phyloP scores from a whole-genome alignment of 495 filamentous ascomycete genomes.

The Pseudomonodictys pantanalensis region DNA sequence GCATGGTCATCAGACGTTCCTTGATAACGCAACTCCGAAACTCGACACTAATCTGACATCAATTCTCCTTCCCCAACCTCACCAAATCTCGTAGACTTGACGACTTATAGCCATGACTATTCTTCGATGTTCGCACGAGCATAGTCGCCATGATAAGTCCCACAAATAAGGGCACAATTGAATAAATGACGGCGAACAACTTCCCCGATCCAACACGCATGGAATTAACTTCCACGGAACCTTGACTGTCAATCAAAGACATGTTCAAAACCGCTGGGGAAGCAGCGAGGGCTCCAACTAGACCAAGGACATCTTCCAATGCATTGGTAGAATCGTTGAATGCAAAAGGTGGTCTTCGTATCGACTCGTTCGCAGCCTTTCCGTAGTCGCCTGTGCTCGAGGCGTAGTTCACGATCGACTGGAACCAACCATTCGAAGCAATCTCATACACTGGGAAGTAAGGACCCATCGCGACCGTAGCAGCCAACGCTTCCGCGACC shows the following conservation, averaged over 20 bases:
- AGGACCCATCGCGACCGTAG: conserved; percentile 1
- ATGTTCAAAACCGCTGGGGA: not conserved
- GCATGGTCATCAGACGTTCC: too few species aligned
- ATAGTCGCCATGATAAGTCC: too few species aligned
- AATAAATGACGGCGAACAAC: too few species aligned
- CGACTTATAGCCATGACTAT: too few species aligned
- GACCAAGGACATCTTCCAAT: not conserved
- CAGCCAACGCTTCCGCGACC: not conserved
- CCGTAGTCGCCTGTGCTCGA: too few species aligned
- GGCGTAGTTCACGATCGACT: not conserved
- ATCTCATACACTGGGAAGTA: conserved; percentile 1
- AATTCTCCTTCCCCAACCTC: not conserved
- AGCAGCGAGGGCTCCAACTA: not conserved
- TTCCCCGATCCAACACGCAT: not conserved
- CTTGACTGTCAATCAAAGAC: conserved; percentile 1
- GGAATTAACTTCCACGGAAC: not conserved
- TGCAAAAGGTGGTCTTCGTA: not conserved
- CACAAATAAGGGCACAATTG: too few species aligned
- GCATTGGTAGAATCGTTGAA: not conserved
- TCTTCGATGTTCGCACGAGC: too few species aligned
- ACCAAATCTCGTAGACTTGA: not conserved
- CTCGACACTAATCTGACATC: too few species aligned
- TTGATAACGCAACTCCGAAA: too few species aligned
- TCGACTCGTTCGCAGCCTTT: too few species aligned
- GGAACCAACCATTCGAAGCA: not conserved